Evolutionary conservation across 768 basidiomycete species (phyloP).

Genomic region (Suillus lakei): DNA sequence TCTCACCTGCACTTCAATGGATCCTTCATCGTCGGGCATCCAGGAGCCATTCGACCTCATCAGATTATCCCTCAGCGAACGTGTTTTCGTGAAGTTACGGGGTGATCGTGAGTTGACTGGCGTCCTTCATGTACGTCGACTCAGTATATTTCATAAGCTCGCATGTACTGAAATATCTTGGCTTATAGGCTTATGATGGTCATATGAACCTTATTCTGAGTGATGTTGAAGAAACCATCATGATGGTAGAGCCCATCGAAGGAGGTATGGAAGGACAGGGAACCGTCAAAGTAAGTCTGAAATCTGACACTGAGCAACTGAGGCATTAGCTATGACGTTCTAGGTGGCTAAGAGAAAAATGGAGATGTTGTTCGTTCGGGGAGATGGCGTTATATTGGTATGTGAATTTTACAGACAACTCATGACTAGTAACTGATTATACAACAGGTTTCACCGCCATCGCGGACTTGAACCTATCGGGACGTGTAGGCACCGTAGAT

Average conservation of each 20-base stretch:
- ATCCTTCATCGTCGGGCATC: conserved; percentile 72
- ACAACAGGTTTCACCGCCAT: conserved; percentile 77
- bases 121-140: conserved; percentile 79
- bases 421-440: conserved; percentile 15
- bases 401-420: conserved; percentile 29
- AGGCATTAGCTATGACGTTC: conserved; percentile 1
- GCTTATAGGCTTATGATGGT: conserved; percentile 93
- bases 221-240: conserved; percentile 96
- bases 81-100: conserved; percentile 96
- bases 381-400: conserved; percentile 96
- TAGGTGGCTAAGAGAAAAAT: conserved; percentile 92
- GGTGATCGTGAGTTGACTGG: conserved; percentile 93
- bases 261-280: conserved; percentile 58
- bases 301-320: neutral
- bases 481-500: conserved; percentile 6
- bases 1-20: conserved; percentile 51
- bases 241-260: conserved; percentile 90
- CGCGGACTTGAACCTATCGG: conserved; percentile 55
- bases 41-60: conserved; percentile 99
- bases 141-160: conserved; percentile 5
- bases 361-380: conserved; percentile 98
- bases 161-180: conserved; percentile 16
- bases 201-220: conserved; percentile 99
- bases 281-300: conserved; percentile 62
- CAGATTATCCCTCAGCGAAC: conserved; percentile 93